Evolutionary conservation across 139 green algal species (phyloP).

Genomic region (Tetradesmus lagerheimii): DNA sequence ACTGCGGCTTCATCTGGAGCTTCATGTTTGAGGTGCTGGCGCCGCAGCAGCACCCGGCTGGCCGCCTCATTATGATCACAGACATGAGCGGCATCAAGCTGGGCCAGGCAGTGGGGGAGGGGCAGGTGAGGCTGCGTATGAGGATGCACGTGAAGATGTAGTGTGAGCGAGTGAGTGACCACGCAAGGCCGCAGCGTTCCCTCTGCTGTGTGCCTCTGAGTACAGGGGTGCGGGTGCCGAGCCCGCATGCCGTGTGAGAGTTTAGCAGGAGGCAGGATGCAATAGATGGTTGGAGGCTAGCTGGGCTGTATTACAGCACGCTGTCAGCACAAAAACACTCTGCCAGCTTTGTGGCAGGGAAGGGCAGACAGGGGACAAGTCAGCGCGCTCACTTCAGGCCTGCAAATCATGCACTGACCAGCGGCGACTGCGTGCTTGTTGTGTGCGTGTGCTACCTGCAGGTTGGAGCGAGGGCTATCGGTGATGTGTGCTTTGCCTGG

Average conservation of each 20-base stretch:
- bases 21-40: constrained; percentile 47
- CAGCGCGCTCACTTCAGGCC: too few relatives aligned
- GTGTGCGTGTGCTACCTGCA: not conserved
- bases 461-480: constrained; percentile 28
- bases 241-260: too few relatives aligned
- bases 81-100: constrained; percentile 43
- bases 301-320: too few relatives aligned
- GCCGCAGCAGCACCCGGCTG: not conserved
- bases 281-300: not conserved
- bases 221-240: too few relatives aligned
- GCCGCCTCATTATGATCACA: constrained; percentile 26
- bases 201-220: too few relatives aligned
- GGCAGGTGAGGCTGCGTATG: constrained; percentile 42
- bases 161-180: too few relatives aligned
- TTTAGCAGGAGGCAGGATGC: not conserved
- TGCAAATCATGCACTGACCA: too few relatives aligned
- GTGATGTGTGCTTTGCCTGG: constrained; percentile 28
- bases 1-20: constrained; percentile 39
- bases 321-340: too few relatives aligned
- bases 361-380: too few relatives aligned
- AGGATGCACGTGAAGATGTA: too few relatives aligned
- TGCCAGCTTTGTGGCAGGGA: too few relatives aligned
- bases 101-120: constrained; percentile 30
- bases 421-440: not conserved
- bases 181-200: too few relatives aligned